A percentile compares a stretch with the other conserved stretches of the same genome.
Evolutionary conservation across 352 stramenopile species (phyloP).

Genomic region (Thraustochytrium sp.): DNA sequence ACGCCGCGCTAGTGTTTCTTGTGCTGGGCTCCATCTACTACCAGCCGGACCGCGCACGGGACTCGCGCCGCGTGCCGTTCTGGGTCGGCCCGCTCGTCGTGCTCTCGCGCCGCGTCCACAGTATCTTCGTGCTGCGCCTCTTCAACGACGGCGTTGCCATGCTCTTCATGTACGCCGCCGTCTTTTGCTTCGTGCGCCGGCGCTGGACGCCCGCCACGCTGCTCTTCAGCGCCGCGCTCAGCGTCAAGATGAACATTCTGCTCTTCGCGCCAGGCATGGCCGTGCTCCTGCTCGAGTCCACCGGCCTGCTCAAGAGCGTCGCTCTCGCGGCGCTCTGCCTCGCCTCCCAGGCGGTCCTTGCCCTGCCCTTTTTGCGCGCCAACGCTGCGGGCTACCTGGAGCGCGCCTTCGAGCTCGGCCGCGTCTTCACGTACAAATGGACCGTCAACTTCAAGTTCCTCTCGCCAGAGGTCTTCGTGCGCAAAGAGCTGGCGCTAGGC

Average conservation of each 20-base stretch:
- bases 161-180: conserved; percentile 85
- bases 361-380: conserved; percentile 84
- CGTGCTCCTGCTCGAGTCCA: conserved; percentile 81
- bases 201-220: conserved; percentile 55
- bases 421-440: conserved; percentile 97
- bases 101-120: conserved; percentile 91
- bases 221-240: conserved; percentile 90
- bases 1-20: conserved; percentile 17
- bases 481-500: conserved; percentile 56
- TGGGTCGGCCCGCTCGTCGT: conserved; percentile 82
- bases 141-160: conserved; percentile 97
- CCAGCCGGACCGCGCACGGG: conserved; percentile 50
- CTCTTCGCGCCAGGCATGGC: conserved; percentile 93
- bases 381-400: conserved; percentile 89
- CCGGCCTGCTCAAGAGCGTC: conserved; percentile 64
- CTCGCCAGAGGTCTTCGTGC: conserved; percentile 68
- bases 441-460: conserved; percentile 97
- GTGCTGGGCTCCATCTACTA: conserved; percentile 37
- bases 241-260: conserved; percentile 99
- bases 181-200: conserved; percentile 69
- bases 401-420: conserved; percentile 94
- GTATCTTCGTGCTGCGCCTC: conserved; percentile 94
- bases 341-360: conserved; percentile 81
- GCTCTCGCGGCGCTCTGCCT: conserved; percentile 82
- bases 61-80: conserved; percentile 48